phyloP scores from a whole-genome alignment of 139 green algal genomes.

The Diplosphaera chodatii region DNA sequence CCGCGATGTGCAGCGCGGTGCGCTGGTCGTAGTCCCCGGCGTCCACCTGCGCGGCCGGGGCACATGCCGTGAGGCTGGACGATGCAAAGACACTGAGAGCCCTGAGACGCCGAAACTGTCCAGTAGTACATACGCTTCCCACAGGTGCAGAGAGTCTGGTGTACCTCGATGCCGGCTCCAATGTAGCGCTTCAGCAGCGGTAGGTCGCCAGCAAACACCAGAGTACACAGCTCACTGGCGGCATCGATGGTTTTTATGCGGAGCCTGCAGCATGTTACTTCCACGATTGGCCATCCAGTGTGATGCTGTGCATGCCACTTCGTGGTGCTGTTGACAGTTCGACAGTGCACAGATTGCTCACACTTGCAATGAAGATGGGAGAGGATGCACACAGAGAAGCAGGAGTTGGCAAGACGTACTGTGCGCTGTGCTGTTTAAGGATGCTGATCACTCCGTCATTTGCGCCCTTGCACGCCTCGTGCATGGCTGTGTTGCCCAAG shows the following conservation, averaged over 20 bases:
- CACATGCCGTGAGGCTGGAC: not conserved
- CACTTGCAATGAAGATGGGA: no score
- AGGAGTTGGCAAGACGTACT: no score
- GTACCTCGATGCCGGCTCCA: conserved; percentile 21
- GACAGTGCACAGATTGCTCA: no score
- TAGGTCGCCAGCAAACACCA: conserved; percentile 27
- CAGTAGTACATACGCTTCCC: no score
- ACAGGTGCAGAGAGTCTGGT: no score
- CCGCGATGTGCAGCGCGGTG: conserved; percentile 55
- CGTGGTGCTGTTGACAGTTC: no score
- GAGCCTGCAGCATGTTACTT: not conserved
- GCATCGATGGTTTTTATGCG: not conserved
- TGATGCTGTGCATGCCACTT: no score
- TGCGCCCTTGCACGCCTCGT: conserved; percentile 38
- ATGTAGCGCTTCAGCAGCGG: conserved; percentile 39
- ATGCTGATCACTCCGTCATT: conserved; percentile 28
- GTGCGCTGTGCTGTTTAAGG: not conserved
- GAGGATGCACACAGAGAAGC: no score
- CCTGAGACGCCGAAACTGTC: no score
- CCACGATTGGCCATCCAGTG: no score
- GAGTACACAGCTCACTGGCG: conserved; percentile 22
- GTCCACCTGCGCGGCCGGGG: conserved; percentile 19
- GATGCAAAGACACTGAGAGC: no score
- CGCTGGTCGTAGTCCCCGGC: conserved; percentile 52
- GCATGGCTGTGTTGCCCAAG: conserved; percentile 27